Evolutionary conservation across 164 flowering plant genomes (phyloP), one percentile per base, ranked within the genome.

Genomic region (Litsea cubeba): DNA sequence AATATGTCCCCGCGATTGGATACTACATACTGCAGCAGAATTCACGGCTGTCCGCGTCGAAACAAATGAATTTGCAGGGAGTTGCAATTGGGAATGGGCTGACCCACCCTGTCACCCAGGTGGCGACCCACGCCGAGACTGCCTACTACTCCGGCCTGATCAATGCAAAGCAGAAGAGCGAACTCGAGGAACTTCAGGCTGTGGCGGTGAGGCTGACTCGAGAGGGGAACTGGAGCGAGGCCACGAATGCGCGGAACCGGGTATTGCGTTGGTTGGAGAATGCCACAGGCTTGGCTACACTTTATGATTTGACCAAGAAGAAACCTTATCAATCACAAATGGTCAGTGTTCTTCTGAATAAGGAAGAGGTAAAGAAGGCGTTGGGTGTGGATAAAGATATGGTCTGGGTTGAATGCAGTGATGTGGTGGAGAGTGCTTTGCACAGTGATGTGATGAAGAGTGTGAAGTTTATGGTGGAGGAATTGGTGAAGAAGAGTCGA

Each of bases 391-490:
- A 84, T 7, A 82, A 71, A 35, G 71, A 82, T 0, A 71, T 78
- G 30, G 79, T 46, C 14, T 90, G 82, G 78, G 87, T 84, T 75
- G 86, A 74, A 12, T 94, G 98, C 73, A 89, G 94, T 63, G 82
- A 76, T 30, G 74, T 28, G 1, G 95, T 90, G 6, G 82, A 71
- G 50, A 72, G 8, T 7, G 87, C 84, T 11, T 80, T 94, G 80
- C 83, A 84, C n/a, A 89, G 79, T 3, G 95, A 91, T 81, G 88
- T 89, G 80, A 91, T 94, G 98, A 94, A 91, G 87, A 91, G 95
- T 75, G 89, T 81, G 63, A 90, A 84, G 74, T 76, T 73, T 72
- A 87, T 82, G 94, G 95, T 94, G 64, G 81, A 79, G 71, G 78
- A 70, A 49, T 26, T 82, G 72, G 79, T 82, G 79, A 66, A 65